Conservation (phyloP, 2,329 filamentous ascomycete species). For the Aspergillus vadensis region DNA sequence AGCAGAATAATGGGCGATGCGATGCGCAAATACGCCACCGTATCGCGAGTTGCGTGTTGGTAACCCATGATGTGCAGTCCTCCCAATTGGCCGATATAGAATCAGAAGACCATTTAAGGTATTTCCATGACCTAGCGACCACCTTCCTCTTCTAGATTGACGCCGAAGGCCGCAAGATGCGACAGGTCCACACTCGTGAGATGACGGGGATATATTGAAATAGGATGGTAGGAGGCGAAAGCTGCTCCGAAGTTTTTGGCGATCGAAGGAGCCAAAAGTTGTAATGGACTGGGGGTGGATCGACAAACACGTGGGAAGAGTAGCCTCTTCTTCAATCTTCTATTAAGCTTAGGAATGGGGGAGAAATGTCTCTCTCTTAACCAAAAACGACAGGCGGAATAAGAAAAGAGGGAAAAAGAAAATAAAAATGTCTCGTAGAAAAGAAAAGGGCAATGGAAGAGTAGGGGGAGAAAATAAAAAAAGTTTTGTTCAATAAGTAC, state of each 20-base stretch:
- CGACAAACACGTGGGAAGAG: constrained; percentile 20
- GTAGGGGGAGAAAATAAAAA: constrained; percentile 19
- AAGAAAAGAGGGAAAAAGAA: constrained; percentile 2
- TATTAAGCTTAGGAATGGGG: constrained; percentile 7
- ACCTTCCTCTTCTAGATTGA: constrained; percentile 12
- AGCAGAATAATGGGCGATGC: constrained; percentile 66
- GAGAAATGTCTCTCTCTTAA: constrained; percentile 1
- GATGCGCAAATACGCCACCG: constrained; percentile 55
- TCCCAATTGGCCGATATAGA: constrained; percentile 23
- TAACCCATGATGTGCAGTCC: constrained; percentile 35
- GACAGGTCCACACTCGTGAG: neutral
- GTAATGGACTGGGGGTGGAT: constrained; percentile 14
- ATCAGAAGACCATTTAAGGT: constrained; percentile 25
- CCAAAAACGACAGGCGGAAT: constrained; percentile 14
- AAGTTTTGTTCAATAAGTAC: constrained; percentile 16
- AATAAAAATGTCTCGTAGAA: constrained; percentile 10
- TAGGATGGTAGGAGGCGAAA: constrained; percentile 12
- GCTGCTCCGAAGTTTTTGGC: constrained; percentile 5
- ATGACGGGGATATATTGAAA: constrained; percentile 3
- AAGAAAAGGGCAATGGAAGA: constrained; percentile 12
- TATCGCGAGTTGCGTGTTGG: constrained; percentile 44
- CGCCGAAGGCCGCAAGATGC: constrained; percentile 7
- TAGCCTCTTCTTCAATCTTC: constrained; percentile 6
- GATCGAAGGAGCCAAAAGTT: constrained; percentile 14
- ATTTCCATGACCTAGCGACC: constrained; percentile 38